A percentile compares a stretch with the other conserved stretches of the same genome.
Conservation (phyloP, 2,329 filamentous ascomycete genomes). For the Aspergillus amoenus region DNA sequence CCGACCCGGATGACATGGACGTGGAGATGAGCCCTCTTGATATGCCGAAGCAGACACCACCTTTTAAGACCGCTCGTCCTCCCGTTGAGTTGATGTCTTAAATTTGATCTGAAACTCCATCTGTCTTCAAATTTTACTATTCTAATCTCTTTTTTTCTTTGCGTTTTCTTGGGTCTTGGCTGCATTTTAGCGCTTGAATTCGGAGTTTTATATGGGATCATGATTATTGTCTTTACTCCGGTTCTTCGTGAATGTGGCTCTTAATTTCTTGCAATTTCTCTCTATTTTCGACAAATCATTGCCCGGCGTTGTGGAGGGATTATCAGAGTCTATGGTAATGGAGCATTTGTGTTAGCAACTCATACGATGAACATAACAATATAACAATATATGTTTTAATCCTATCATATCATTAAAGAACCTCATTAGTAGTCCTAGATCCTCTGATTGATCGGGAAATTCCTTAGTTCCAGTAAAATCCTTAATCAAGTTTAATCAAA, state of each 20-base stretch:
- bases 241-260: no score
- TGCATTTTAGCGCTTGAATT: slow-evolving; percentile 10
- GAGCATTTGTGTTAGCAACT: background rate
- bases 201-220: slow-evolving; percentile 3
- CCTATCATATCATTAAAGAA: background rate
- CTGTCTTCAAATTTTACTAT: background rate
- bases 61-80: slow-evolving; percentile 53
- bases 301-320: slow-evolving; percentile 3
- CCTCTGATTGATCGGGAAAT: no score
- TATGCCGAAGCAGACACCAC: slow-evolving; percentile 43
- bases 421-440: background rate
- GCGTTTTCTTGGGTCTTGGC: background rate
- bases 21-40: slow-evolving; percentile 45
- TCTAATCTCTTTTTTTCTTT: slow-evolving; percentile 1
- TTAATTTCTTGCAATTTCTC: background rate
- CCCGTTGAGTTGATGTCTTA: slow-evolving; percentile 57
- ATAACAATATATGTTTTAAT: background rate
- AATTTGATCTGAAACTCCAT: slow-evolving; percentile 38
- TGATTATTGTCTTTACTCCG: background rate
- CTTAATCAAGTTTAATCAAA: slow-evolving; percentile 28
- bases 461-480: background rate
- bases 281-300: slow-evolving; percentile 3
- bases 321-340: background rate
- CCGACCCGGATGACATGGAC: slow-evolving; percentile 48
- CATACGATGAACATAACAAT: background rate